Evolutionary conservation across 345 rosid genomes (phyloP).

Genomic region (Carallia brachiata): DNA sequence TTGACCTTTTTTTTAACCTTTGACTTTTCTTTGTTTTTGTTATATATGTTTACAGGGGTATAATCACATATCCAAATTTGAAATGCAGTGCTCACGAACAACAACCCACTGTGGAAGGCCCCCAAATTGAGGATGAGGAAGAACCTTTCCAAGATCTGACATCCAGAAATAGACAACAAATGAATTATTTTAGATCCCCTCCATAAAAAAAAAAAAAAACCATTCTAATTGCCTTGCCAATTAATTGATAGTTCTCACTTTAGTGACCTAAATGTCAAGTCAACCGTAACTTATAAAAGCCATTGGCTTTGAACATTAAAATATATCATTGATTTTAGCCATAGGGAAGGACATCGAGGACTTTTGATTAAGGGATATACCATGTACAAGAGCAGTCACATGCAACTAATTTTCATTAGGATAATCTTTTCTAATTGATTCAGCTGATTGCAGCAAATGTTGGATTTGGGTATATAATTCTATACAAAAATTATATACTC

Average conservation of each 20-base stretch:
- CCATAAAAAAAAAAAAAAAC: too few relatives aligned
- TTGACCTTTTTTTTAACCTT: too few relatives aligned
- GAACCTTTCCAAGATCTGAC: slow-evolving; percentile 78
- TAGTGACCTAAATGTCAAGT: too few relatives aligned
- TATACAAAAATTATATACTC: too few relatives aligned
- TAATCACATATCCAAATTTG: background rate
- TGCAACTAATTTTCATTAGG: slow-evolving; percentile 63
- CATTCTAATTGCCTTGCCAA: too few relatives aligned
- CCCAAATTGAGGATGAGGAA: slow-evolving; percentile 66
- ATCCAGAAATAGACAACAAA: background rate
- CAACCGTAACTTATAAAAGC: too few relatives aligned
- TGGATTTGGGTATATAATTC: slow-evolving; percentile 41
- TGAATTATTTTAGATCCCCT: background rate
- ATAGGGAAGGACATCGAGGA: background rate
- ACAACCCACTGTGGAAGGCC: slow-evolving; percentile 87
- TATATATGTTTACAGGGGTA: too few relatives aligned
- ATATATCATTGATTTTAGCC: too few relatives aligned
- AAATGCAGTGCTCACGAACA: slow-evolving; percentile 45
- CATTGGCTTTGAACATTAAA: too few relatives aligned
- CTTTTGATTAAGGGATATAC: slow-evolving; percentile 18
- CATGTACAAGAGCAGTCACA: slow-evolving; percentile 60
- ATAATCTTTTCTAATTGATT: slow-evolving; percentile 61
- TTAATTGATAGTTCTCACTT: too few relatives aligned
- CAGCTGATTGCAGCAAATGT: slow-evolving; percentile 66
- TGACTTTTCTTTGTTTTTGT: too few relatives aligned